Evolutionary conservation across 495 filamentous ascomycete species (phyloP).

Genomic region (Podospora pseudoanserina): DNA sequence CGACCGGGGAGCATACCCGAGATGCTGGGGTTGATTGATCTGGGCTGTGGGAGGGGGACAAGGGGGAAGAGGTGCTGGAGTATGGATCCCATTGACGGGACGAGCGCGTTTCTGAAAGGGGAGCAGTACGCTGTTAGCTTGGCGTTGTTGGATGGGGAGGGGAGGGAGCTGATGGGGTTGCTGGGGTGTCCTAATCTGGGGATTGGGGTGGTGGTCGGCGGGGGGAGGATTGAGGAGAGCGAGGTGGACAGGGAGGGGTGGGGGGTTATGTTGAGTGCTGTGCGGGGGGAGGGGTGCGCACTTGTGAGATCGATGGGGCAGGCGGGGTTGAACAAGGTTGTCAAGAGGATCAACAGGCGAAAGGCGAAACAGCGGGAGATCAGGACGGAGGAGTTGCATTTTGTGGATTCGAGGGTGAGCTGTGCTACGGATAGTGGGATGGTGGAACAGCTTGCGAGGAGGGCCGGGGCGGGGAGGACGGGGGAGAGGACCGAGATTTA

Average conservation of each 20-base stretch:
- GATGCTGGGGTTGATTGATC: conserved; percentile 54
- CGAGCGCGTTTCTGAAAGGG: conserved; percentile 52
- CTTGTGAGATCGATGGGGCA: conserved; percentile 44
- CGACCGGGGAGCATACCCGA: conserved; percentile 36
- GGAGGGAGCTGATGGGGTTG: conserved; percentile 51
- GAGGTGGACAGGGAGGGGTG: conserved; percentile 45
- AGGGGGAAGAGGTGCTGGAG: conserved; percentile 49
- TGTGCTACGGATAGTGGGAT: conserved; percentile 42
- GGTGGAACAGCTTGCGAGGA: conserved; percentile 43
- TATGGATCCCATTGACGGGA: conserved; percentile 61
- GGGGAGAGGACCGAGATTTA: conserved; percentile 45
- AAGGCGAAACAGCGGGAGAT: conserved; percentile 11
- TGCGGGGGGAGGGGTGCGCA: conserved; percentile 47
- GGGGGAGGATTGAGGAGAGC: conserved; percentile 43
- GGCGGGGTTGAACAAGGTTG: conserved; percentile 28
- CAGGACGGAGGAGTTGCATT: conserved; percentile 39
- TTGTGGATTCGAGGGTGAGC: conserved; percentile 44
- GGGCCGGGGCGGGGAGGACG: conserved; percentile 44
- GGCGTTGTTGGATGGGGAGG: conserved; percentile 49
- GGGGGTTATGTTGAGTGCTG: conserved; percentile 52
- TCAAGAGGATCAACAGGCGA: conserved; percentile 27
- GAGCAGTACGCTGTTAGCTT: conserved; percentile 59
- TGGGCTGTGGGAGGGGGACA: conserved; percentile 42
- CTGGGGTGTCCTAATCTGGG: conserved; percentile 56
- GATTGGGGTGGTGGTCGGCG: conserved; percentile 24